Base-by-base conservation (phyloP, 257 asterid species). In the Solanum arcanum region DNA sequence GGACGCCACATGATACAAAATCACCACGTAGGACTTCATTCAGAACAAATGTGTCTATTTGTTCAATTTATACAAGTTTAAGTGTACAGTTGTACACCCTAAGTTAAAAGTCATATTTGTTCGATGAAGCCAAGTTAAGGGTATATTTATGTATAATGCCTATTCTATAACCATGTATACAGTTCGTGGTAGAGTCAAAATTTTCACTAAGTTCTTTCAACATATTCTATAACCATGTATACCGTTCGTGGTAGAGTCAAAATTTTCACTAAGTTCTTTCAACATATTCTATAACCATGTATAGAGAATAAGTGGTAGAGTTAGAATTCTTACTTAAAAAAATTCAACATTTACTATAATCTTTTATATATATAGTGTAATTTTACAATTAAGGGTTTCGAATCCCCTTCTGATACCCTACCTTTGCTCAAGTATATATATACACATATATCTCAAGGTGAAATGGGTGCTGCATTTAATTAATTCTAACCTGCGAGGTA, bases 401-500 rank as follows among this genome's bases (percentile, higher is more conserved):
- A 62, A 23, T 60, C 69, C 69, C 29, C 69, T 62, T 64, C 35
- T 0, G 33, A 64, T 66, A 68, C 21, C 12, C 78, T 72, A 35
- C 46, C 27, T 72, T 46, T 12, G 23, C 23, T 16, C 39, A 69
- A 15, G 41, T 69, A 14, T 69, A 66, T 25, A 33, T 33, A 33
- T 4, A 33, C 4, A 33, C 35, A 33, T 33, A 33, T 4, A 72
- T 39, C 41, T 33, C 78, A 72, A 72, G 47, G 47, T 72, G 27
- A 72, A 72, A 35, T 72, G 27, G 83, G 62, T n/a, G 47, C 9
- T 42, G 2, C 3, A 44, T 78, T 15, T 15, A 18, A 27, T 47
- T 14, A 29, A 80, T 15, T 80, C 8, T 49, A 42, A 95, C 99
- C 96, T 92, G 97, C 35, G 97, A 90, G 33, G 90, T 93, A 42